Conservation (phyloP, 257 asterid species). For the Linderniella brevidens region DNA sequence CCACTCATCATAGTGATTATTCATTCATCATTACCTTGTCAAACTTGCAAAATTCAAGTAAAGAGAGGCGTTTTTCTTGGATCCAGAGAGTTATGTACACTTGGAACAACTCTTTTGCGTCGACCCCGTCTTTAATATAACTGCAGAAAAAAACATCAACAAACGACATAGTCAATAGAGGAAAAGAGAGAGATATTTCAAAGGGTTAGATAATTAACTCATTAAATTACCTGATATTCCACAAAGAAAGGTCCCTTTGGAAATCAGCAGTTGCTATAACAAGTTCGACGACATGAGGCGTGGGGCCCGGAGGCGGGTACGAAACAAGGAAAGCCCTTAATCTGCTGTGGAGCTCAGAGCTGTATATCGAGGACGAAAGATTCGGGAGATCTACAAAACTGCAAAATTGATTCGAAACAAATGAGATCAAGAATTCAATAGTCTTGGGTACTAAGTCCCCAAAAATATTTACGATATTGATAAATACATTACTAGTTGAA, state of each 20-base stretch:
- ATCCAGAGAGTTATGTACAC: constrained; percentile 66
- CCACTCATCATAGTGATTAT: too few species aligned
- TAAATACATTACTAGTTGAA: too few species aligned
- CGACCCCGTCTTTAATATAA: constrained; percentile 69
- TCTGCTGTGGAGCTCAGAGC: constrained; percentile 61
- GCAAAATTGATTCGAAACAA: constrained; percentile 14
- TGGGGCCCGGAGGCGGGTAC: constrained; percentile 75
- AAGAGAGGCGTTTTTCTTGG: constrained; percentile 67
- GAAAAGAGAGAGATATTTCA: not conserved
- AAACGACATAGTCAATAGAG: constrained; percentile 7
- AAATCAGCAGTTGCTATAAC: constrained; percentile 77
- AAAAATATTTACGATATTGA: too few species aligned
- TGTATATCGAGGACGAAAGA: constrained; percentile 70
- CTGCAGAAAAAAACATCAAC: too few species aligned
- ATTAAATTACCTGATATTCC: constrained; percentile 58
- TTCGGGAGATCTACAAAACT: constrained; percentile 90
- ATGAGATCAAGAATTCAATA: not conserved
- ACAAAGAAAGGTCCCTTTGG: constrained; percentile 62
- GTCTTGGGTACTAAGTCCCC: not conserved
- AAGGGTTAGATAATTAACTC: not conserved
- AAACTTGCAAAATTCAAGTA: constrained; percentile 74
- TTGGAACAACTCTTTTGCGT: constrained; percentile 82
- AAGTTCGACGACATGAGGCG: constrained; percentile 60
- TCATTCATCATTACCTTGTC: constrained; percentile 43
- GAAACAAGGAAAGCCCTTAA: constrained; percentile 65